These are phyloP conservation scores for Cyclotella kingstonii DNA, from an alignment of 108 stramenopile genomes.

Conservation along the genomic window DNA sequence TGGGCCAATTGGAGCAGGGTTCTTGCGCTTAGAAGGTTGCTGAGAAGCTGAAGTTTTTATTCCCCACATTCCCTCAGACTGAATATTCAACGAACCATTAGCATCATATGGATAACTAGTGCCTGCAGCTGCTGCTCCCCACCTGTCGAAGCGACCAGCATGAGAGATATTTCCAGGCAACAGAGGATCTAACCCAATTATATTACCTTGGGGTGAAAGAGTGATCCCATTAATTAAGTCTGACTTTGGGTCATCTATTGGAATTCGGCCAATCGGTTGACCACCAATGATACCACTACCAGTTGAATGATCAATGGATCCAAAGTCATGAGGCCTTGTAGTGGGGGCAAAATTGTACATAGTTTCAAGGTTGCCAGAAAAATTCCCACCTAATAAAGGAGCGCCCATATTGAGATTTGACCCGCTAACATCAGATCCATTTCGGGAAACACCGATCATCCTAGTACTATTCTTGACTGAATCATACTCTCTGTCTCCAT, in stretches of 20 bases:
- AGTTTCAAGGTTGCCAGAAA: conserved; percentile 29
- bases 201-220: conserved; percentile 23
- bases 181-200: conserved; percentile 24
- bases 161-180: conserved; percentile 11
- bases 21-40: conserved; percentile 1
- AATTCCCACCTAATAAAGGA: conserved; percentile 23
- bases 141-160: conserved; percentile 25
- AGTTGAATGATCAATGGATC: conserved; percentile 24
- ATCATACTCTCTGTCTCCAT: conserved; percentile 10
- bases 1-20: conserved; percentile 40
- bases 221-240: conserved; percentile 44
- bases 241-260: conserved; percentile 8
- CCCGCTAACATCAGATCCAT: conserved; percentile 14
- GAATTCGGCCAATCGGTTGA: conserved; percentile 27
- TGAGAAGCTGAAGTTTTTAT: conserved; percentile 9
- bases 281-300: conserved; percentile 44
- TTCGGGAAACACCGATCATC: conserved; percentile 11
- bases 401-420: conserved; percentile 29
- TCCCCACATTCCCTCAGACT: conserved; percentile 26
- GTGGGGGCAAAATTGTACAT: conserved; percentile 37
- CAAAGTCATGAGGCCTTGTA: conserved; percentile 32
- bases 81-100: conserved; percentile 15
- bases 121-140: conserved; percentile 44
- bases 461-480: not conserved
- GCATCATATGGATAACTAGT: conserved; percentile 45